Evolutionary conservation across 805 yeast genomes (phyloP).

Genomic region (Candida ipomoeae): DNA sequence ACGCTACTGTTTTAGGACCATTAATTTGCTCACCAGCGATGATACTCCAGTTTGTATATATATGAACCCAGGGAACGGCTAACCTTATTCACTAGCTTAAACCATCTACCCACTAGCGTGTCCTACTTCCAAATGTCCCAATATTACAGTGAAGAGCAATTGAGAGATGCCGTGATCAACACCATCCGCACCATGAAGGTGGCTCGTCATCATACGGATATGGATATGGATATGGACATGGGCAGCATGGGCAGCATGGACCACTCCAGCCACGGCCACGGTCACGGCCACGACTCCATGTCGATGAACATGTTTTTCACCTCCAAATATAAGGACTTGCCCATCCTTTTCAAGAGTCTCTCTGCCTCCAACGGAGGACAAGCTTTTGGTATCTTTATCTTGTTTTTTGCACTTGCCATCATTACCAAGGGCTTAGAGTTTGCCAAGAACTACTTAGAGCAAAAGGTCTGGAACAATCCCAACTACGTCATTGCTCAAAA

Average conservation of each 20-base stretch:
- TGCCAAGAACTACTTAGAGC: slow-evolving; percentile 60
- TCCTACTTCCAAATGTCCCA: not conserved
- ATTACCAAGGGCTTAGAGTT: slow-evolving; percentile 58
- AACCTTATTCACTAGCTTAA: not conserved
- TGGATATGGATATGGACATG: slow-evolving; percentile 17
- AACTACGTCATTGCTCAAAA: slow-evolving; percentile 17
- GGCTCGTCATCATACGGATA: not conserved
- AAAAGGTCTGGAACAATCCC: slow-evolving; percentile 54
- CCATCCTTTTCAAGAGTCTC: slow-evolving; percentile 58
- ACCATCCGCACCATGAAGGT: slow-evolving; percentile 1
- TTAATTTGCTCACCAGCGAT: slow-evolving; percentile 1
- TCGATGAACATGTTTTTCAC: slow-evolving; percentile 59
- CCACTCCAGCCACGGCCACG: not conserved
- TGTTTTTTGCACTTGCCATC: slow-evolving; percentile 56
- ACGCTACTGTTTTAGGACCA: not conserved
- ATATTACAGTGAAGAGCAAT: not conserved
- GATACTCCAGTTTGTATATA: not conserved
- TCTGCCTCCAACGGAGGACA: slow-evolving; percentile 51
- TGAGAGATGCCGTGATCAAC: not conserved
- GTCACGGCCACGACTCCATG: slow-evolving; percentile 12
- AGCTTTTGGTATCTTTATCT: slow-evolving; percentile 70
- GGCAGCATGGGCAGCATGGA: slow-evolving; percentile 7
- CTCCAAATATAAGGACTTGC: slow-evolving; percentile 46
- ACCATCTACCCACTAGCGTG: not conserved
- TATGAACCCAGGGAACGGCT: not conserved